phyloP scores from a whole-genome alignment of 108 stramenopile genomes.

The Nannochloropsis gaditana region DNA sequence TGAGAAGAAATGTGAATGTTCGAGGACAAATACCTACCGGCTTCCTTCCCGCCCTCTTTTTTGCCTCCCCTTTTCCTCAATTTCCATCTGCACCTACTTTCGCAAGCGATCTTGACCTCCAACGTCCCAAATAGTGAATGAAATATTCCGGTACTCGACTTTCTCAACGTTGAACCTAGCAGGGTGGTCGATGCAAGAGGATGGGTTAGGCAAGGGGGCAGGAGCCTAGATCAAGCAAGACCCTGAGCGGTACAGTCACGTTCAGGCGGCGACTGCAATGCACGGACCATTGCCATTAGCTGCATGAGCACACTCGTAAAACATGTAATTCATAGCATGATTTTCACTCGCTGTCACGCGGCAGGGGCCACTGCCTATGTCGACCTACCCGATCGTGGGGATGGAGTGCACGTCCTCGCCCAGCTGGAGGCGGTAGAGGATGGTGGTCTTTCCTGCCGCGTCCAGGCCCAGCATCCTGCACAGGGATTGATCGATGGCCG shows the following conservation, averaged over 20 bases:
- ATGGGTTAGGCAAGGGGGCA: too few relatives aligned
- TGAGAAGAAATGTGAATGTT: neutral
- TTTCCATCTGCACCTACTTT: neutral
- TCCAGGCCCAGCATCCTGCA: slow-evolving; percentile 22
- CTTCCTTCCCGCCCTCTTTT: neutral
- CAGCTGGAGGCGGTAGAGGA: slow-evolving; percentile 21
- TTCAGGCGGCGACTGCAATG: too few relatives aligned
- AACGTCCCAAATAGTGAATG: slow-evolving; percentile 54
- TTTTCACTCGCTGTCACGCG: too few relatives aligned
- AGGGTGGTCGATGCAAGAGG: neutral
- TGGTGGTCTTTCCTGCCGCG: slow-evolving; percentile 24
- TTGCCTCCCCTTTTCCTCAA: neutral
- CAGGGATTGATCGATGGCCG: neutral
- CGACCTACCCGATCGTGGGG: neutral
- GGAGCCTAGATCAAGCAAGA: too few relatives aligned
- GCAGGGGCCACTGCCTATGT: too few relatives aligned
- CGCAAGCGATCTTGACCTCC: slow-evolving; percentile 59
- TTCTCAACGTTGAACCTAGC: slow-evolving; percentile 74
- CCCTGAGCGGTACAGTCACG: too few relatives aligned
- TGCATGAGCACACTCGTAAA: too few relatives aligned
- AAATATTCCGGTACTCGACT: slow-evolving; percentile 51
- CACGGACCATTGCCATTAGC: too few relatives aligned
- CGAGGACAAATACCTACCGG: neutral
- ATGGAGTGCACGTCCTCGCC: slow-evolving; percentile 22
- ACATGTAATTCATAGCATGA: too few relatives aligned